Evolutionary conservation across 2,329 filamentous ascomycete species (phyloP).

Genomic region (Herpotrichia juniperi): DNA sequence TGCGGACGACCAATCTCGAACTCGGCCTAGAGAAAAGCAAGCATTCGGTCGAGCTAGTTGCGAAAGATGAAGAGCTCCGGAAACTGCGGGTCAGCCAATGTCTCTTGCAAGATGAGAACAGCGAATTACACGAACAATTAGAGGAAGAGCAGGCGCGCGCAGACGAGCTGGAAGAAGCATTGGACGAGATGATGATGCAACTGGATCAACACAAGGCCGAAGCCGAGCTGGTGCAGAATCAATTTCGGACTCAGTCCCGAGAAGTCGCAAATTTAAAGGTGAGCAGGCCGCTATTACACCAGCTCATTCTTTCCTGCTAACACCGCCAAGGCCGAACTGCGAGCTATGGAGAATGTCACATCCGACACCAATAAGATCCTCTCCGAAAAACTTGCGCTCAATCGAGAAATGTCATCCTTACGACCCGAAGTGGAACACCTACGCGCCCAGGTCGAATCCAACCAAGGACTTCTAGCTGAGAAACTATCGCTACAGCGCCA

Average conservation of each 20-base stretch:
- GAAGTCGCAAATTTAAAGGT: conserved; percentile 65
- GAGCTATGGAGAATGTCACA: conserved; percentile 69
- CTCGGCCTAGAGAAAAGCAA: conserved; percentile 70
- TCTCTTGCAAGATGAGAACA: conserved; percentile 75
- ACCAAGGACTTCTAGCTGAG: conserved; percentile 75
- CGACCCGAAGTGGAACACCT: conserved; percentile 69
- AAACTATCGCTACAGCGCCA: conserved; percentile 82
- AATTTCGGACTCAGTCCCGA: conserved; percentile 58
- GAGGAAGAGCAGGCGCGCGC: conserved; percentile 65
- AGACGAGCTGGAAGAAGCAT: conserved; percentile 58
- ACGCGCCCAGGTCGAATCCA: conserved; percentile 61
- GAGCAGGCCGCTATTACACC: conserved; percentile 49
- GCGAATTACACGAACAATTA: conserved; percentile 69
- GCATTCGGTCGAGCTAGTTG: conserved; percentile 69
- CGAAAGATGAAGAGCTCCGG: conserved; percentile 77
- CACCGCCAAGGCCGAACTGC: conserved; percentile 68
- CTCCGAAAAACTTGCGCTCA: conserved; percentile 67
- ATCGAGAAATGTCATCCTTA: conserved; percentile 63
- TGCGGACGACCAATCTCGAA: conserved; percentile 66
- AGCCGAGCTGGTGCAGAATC: conserved; percentile 54
- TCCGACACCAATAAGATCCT: conserved; percentile 74
- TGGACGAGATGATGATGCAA: conserved; percentile 55
- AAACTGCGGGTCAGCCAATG: conserved; percentile 69
- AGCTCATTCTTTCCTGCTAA: conserved; percentile 41
- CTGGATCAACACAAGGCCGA: conserved; percentile 56